Base-by-base conservation (phyloP, 257 asterid species). In the Penstemon eatonii region DNA sequence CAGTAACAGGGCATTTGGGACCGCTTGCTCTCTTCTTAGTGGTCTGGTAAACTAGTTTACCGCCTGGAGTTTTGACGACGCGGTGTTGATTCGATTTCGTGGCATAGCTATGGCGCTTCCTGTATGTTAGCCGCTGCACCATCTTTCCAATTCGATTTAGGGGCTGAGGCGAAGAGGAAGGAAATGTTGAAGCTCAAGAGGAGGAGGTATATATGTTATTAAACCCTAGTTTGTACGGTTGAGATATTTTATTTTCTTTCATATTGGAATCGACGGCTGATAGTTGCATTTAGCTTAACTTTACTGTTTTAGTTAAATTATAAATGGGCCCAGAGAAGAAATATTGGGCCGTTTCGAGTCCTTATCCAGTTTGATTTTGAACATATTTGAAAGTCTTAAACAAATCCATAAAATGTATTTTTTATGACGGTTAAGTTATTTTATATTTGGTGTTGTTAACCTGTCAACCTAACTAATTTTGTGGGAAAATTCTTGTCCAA, bases 21-120 rank as follows among this genome's bases (percentile, higher is more conserved):
- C 91, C 91, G 49, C 88, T 83, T 1, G 91, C 91, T 70, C 86
- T 80, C 82, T 85, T 85, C 75, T 82, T 85, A 4, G 85, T 82
- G 12, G 63, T 74, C 73, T 78, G 83, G 37, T 85, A 85, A 3
- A 73, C 74, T 18, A 85, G 76, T 72, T 73, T 85, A 37, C 88
- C 86, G 75, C 85, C 85, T 8, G 82, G 85, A 39, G 82, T 77
- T 76, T 80, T 80, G 53, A 80, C 82, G 58, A 80, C 53, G 47
- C 85, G 62, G 54, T 80, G 85, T 50, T 80, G 80, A 54, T 80
- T 80, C 64, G 85, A 80, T 67, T 77, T 80, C 8, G 85, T 80
- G 42, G 85, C 85, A 77, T 80, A 80, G 73, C 85, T 80, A 59
- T 80, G 85, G 56, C 85, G 73, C 51, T 44, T 62, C 60, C 85